Percentiles rank a stretch among this genome's conserved stretches.
phyloP scores from a whole-genome alignment of 805 yeast genomes.

The Candida jianshihensis region DNA sequence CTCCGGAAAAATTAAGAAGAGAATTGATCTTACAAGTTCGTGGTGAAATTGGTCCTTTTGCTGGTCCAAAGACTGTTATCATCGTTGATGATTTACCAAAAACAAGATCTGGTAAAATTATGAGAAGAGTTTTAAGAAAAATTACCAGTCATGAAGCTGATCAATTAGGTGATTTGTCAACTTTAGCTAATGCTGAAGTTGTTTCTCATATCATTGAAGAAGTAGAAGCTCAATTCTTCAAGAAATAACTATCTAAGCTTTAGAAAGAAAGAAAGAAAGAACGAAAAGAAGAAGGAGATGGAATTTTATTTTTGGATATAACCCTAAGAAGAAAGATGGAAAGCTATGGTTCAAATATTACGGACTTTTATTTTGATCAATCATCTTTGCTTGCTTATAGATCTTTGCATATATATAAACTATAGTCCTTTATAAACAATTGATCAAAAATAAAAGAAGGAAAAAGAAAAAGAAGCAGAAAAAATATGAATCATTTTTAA shows the following conservation, averaged over 20 bases:
- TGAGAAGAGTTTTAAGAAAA: conserved; percentile 96
- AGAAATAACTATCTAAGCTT: conserved; percentile 5
- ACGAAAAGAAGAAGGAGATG: too few species aligned
- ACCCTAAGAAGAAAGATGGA: neutral
- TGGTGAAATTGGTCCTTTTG: conserved; percentile 82
- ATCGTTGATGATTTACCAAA: conserved; percentile 91
- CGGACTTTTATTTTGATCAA: too few species aligned
- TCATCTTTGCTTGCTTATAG: neutral
- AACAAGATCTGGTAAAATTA: conserved; percentile 97
- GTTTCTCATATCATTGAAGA: conserved; percentile 71
- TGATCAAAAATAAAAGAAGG: too few species aligned
- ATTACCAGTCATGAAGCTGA: conserved; percentile 88
- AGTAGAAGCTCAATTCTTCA: conserved; percentile 31
- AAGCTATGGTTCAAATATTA: neutral
- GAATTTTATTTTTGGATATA: too few species aligned
- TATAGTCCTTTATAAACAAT: too few species aligned
- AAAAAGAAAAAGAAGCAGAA: too few species aligned
- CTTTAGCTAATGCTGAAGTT: conserved; percentile 79
- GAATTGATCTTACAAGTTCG: conserved; percentile 84
- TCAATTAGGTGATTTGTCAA: conserved; percentile 86
- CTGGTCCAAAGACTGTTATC: conserved; percentile 86
- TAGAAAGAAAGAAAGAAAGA: neutral
- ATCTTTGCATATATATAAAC: too few species aligned
- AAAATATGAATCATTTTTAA: too few species aligned
- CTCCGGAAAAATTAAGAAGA: conserved; percentile 42